These are phyloP conservation scores for Lupinus albus DNA, from an alignment of 306 rosid genomes.

Conservation along the genomic window DNA sequence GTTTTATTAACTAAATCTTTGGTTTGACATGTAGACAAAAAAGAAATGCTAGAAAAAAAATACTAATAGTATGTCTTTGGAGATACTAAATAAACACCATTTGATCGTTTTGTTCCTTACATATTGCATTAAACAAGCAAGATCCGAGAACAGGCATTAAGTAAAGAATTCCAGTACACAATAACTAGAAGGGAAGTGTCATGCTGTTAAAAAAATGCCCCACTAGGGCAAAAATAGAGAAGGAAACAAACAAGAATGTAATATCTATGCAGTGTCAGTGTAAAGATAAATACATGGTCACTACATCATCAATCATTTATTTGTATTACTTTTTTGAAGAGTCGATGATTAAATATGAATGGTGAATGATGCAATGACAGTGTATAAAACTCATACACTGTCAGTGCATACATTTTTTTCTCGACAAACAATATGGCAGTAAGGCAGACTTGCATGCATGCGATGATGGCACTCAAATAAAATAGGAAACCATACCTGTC, in stretches of 20 bases:
- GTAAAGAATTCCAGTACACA: background rate
- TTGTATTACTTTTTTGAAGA: too few relatives aligned
- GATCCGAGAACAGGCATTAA: background rate
- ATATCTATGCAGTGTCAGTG: too few relatives aligned
- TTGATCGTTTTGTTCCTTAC: background rate
- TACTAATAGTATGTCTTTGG: background rate
- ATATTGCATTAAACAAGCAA: background rate
- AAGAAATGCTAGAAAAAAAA: constrained; percentile 4
- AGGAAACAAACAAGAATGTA: background rate
- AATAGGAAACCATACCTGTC: constrained; percentile 62
- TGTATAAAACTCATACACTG: too few relatives aligned
- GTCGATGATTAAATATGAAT: too few relatives aligned
- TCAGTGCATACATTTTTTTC: too few relatives aligned
- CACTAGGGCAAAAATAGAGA: background rate
- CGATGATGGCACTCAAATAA: constrained; percentile 19
- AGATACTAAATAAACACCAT: background rate
- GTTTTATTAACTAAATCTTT: constrained; percentile 1
- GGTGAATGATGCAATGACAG: too few relatives aligned
- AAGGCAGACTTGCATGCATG: background rate
- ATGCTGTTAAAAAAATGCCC: background rate
- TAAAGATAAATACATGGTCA: too few relatives aligned
- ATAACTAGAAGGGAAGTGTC: background rate
- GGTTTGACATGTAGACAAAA: background rate
- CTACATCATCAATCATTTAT: too few relatives aligned
- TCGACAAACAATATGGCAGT: too few relatives aligned